Conservation (phyloP, 345 rosid genomes). For the Eucalyptus fibrosa region DNA sequence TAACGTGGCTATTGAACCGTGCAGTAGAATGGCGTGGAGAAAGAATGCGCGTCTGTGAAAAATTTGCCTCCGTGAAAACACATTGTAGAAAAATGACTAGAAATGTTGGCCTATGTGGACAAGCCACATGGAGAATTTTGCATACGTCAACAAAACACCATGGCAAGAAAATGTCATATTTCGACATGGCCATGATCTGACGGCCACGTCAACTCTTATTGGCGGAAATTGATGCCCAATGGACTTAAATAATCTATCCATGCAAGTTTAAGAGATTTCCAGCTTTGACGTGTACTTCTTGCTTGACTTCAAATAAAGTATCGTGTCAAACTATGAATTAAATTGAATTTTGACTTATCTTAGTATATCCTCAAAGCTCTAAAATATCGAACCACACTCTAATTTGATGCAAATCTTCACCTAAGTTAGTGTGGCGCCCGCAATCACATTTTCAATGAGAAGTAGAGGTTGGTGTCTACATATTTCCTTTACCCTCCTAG, state of each 20-base stretch:
- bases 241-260: background rate
- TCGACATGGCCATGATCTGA: background rate
- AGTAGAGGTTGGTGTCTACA: background rate
- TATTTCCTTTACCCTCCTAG: background rate
- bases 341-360: background rate
- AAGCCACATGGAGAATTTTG: background rate
- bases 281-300: background rate
- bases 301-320: background rate
- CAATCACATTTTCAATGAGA: background rate
- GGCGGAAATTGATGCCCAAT: background rate
- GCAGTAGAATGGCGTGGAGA: background rate
- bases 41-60: background rate
- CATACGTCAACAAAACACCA: background rate
- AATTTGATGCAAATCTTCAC: background rate
- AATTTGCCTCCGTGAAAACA: background rate
- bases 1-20: background rate
- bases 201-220: background rate
- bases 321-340: accelerated
- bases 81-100: too few relatives aligned
- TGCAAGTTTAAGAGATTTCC: background rate
- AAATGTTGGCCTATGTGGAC: background rate
- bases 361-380: background rate
- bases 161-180: background rate
- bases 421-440: accelerated
- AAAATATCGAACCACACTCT: background rate